Conservation (phyloP, 371 early-diverging fungal species). For the Mortierella sp. region DNA sequence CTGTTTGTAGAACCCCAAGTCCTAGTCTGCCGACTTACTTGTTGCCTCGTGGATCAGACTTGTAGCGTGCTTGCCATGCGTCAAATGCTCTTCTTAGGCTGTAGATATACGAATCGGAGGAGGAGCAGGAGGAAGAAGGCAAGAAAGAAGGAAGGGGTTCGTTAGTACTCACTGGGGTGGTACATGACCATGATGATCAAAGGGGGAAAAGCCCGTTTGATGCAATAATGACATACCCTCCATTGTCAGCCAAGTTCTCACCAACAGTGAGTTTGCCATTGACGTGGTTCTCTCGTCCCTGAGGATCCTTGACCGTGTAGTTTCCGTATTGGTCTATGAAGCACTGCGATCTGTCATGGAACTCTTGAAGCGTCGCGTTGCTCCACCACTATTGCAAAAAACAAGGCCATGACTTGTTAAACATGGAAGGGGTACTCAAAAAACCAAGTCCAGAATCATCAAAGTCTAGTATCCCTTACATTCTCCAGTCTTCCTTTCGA, state of each 20-base stretch:
- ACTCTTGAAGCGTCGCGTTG: slow-evolving; percentile 58
- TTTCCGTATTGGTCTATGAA: slow-evolving; percentile 73
- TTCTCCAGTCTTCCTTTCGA: slow-evolving; percentile 54
- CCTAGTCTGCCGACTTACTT: slow-evolving; percentile 27
- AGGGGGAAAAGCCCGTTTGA: too few relatives aligned
- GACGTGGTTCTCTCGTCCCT: slow-evolving; percentile 58
- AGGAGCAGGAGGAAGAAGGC: background rate
- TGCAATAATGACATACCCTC: slow-evolving; percentile 50
- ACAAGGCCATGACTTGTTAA: background rate
- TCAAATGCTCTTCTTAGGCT: slow-evolving; percentile 54
- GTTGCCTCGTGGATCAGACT: slow-evolving; percentile 49
- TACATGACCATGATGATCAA: too few relatives aligned
- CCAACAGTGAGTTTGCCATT: slow-evolving; percentile 72
- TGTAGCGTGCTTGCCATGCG: slow-evolving; percentile 56
- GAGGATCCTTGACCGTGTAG: slow-evolving; percentile 59
- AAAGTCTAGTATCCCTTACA: slow-evolving; percentile 21
- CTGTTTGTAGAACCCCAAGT: too few relatives aligned
- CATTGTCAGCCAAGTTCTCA: slow-evolving; percentile 73
- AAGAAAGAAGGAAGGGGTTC: too few relatives aligned
- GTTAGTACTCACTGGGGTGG: too few relatives aligned
- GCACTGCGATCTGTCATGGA: slow-evolving; percentile 65
- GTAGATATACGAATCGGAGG: background rate
- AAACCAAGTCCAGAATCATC: background rate
- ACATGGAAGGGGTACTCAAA: background rate
- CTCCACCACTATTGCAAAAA: slow-evolving; percentile 72